phyloP scores from a whole-genome alignment of 1,284 basidiomycete species.

The Takashimella koratensis region DNA sequence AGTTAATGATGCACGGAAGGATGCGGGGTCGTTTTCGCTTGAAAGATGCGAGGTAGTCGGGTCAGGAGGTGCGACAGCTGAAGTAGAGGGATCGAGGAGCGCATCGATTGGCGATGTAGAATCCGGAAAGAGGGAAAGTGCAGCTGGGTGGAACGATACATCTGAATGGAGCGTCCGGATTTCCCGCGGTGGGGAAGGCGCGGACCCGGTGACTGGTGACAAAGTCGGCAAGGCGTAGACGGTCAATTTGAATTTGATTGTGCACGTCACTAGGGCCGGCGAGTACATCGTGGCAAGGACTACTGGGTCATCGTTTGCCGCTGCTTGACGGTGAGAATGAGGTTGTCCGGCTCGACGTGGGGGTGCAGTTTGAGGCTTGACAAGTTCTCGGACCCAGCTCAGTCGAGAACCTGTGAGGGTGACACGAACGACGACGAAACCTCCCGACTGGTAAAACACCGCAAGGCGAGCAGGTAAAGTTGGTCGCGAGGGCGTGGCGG shows the following conservation, averaged over 20 bases:
- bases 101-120: neutral
- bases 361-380: conserved; percentile 6
- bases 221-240: conserved; percentile 27
- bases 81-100: neutral
- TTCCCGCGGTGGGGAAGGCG: conserved; percentile 9
- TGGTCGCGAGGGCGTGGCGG: conserved; percentile 8
- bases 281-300: conserved; percentile 37
- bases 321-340: neutral
- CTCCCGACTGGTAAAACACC: conserved; percentile 46
- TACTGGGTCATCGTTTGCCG: conserved; percentile 30
- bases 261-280: conserved; percentile 40
- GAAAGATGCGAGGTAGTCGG: neutral
- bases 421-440: conserved; percentile 39
- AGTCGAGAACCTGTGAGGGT: conserved; percentile 8
- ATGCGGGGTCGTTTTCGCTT: too few species aligned
- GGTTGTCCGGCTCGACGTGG: neutral
- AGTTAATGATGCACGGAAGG: conserved; percentile 38
- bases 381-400: conserved; percentile 30
- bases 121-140: conserved; percentile 36
- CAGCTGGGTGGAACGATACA: conserved; percentile 46
- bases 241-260: conserved; percentile 35
- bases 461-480: conserved; percentile 36
- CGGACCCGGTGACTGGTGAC: neutral
- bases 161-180: conserved; percentile 42
- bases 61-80: neutral